These are phyloP conservation scores for Venturia carpophila DNA, from an alignment of 2,329 filamentous ascomycete species.

Conservation along the genomic window DNA sequence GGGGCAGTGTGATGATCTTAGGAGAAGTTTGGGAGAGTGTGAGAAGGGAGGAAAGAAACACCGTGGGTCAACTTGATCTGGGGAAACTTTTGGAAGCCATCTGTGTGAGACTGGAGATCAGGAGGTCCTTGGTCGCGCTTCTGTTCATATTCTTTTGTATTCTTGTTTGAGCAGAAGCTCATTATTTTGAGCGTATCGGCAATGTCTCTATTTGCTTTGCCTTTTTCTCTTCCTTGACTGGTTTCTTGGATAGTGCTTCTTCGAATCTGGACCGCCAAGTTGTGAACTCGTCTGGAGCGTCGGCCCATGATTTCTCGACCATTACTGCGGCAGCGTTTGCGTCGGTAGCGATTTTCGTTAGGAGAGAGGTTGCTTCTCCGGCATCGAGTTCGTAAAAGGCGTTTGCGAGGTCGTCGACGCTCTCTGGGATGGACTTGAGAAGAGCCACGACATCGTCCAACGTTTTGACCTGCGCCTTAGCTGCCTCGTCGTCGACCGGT, in stretches of 20 bases:
- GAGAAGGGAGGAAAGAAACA: not conserved
- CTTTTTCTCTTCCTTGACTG: not conserved
- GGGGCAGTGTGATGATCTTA: not conserved
- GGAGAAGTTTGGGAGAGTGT: not conserved
- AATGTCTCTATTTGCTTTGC: not conserved
- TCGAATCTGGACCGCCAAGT: conserved; percentile 60
- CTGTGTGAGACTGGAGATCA: not conserved
- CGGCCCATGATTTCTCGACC: conserved; percentile 54
- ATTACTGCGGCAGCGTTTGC: conserved; percentile 51
- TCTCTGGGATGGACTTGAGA: conserved; percentile 55
- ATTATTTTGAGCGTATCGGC: not conserved
- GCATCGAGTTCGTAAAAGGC: conserved; percentile 64
- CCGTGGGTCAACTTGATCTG: not conserved
- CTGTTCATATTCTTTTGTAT: conserved; percentile 2
- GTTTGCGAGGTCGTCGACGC: conserved; percentile 61
- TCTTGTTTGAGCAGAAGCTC: not conserved
- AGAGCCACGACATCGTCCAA: conserved; percentile 50
- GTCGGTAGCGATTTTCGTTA: conserved; percentile 54
- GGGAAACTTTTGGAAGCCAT: too few relatives aligned
- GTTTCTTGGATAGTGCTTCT: conserved; percentile 13
- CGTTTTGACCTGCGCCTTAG: conserved; percentile 21
- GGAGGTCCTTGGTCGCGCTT: not conserved
- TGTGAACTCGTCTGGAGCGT: conserved; percentile 65
- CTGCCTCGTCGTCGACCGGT: not conserved
- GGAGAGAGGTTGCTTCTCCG: conserved; percentile 48